Evolutionary conservation across 2,329 filamentous ascomycete genomes (phyloP), one percentile per base, ranked within the genome.

Genomic region (Septoria petroselini): DNA sequence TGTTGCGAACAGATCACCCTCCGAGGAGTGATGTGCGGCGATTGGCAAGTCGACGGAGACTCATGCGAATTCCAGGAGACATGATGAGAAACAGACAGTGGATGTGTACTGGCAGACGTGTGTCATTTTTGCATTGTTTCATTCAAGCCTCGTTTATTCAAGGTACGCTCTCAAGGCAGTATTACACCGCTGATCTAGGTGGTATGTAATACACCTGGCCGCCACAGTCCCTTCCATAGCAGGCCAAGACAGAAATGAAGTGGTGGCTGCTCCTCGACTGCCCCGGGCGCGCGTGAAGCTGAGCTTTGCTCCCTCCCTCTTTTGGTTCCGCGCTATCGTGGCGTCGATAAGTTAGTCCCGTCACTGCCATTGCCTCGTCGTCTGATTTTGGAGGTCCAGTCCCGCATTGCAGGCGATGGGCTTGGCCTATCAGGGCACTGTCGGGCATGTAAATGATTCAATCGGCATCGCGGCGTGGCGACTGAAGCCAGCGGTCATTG

Each of bases 161-260:
- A 42, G 25, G 40, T 17, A 18, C 25, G 40, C 40, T 23, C 40
- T 42, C 40, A 18, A 18, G 27, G 17, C 19, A 29, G 21, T 7
- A 33, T 30, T 42, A 42, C 15, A 42, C 25, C 40, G 40, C 40
- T 42, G 25, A 9, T 27, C 23, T 42, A 25, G 25, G 31, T 31
- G 14, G 18, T 44, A 44, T 30, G 41, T 44, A 44, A 44, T 44
- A 44, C 41, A 44, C 41, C 40, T 15, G 27, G 25, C n/a, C 18
- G 40, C 19, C 15, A 44, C 19, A 17, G 15, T 27, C 14, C 14
- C 30, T 25, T 18, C 18, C 30, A 8, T 15, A 14, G 31, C 41
- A 35, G 41, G 41, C 41, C 19, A n/a, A 44, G 41, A 44, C 29
- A 44, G 41, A 44, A 44, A 44, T 14, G 41, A 44, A 44, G 11